phyloP scores from a whole-genome alignment of 2,329 filamentous ascomycete genomes.

The Elsinoe fawcettii region DNA sequence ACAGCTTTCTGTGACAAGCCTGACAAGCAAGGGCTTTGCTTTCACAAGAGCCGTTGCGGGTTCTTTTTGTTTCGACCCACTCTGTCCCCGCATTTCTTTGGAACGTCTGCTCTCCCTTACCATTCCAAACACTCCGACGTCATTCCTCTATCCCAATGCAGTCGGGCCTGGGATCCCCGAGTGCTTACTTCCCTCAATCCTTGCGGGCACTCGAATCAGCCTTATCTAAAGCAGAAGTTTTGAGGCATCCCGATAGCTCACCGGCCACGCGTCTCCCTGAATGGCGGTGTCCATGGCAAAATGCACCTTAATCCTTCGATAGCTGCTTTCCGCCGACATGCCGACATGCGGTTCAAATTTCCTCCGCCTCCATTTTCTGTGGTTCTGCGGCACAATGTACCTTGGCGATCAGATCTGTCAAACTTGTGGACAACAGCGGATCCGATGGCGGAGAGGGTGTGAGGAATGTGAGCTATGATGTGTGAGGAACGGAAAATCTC shows the following conservation, averaged over 20 bases:
- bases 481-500: not conserved
- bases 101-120: not conserved
- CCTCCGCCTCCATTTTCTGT: not conserved
- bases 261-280: not conserved
- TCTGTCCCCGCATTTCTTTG: constrained; percentile 1
- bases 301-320: not conserved
- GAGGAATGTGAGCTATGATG: constrained; percentile 1
- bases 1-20: not conserved
- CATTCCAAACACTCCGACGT: not conserved
- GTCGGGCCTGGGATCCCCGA: not conserved
- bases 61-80: constrained; percentile 7
- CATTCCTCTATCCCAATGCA: not conserved
- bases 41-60: not conserved
- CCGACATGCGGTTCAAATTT: not conserved
- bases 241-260: not conserved
- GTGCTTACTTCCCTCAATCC: constrained; percentile 5
- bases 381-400: constrained; percentile 1
- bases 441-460: constrained; percentile 8
- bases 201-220: not conserved
- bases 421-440: not conserved
- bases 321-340: not conserved
- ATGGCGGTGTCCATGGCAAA: not conserved
- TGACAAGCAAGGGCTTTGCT: not conserved
- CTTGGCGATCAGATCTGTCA: constrained; percentile 12
- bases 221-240: not conserved